Evolutionary conservation across 225 moss, liverwort and hornwort species (phyloP).

Genomic region (Polytrichum commune): DNA sequence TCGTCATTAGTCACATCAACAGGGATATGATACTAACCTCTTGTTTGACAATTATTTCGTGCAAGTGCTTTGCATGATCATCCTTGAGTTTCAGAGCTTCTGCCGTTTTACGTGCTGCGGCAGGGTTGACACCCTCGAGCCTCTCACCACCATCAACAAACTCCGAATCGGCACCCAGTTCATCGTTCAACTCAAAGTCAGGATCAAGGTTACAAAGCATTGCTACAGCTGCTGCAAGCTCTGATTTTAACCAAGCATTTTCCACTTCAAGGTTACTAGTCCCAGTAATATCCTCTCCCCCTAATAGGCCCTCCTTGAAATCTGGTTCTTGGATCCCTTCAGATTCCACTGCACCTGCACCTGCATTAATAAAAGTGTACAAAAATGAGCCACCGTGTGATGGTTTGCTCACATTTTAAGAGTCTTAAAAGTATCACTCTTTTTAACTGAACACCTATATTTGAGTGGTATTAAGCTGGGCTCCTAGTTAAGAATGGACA

Average conservation of each 20-base stretch:
- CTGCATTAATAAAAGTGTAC: not conserved
- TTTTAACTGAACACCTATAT: too few relatives aligned
- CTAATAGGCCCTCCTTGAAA: constrained; percentile 28
- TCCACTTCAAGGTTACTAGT: constrained; percentile 70
- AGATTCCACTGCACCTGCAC: constrained; percentile 13
- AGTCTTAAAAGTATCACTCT: too few relatives aligned
- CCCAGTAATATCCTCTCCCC: constrained; percentile 44
- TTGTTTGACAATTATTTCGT: constrained; percentile 26
- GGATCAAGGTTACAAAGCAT: constrained; percentile 57
- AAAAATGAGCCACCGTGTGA: too few relatives aligned
- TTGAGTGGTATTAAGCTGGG: too few relatives aligned
- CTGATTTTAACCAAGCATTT: constrained; percentile 62
- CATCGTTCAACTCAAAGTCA: constrained; percentile 40
- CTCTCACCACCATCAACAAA: not conserved
- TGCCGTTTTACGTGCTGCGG: constrained; percentile 33
- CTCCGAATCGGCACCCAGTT: not conserved
- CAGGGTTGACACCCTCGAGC: not conserved
- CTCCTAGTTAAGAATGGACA: too few relatives aligned
- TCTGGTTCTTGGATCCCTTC: constrained; percentile 29
- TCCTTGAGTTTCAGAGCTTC: constrained; percentile 59
- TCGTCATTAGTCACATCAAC: not conserved
- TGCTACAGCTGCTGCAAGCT: constrained; percentile 58
- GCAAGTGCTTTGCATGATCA: constrained; percentile 53
- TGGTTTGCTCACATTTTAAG: too few relatives aligned
- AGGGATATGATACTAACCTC: not conserved